phyloP scores from a whole-genome alignment of 352 stramenopile genomes.

The Pythium sp. region DNA sequence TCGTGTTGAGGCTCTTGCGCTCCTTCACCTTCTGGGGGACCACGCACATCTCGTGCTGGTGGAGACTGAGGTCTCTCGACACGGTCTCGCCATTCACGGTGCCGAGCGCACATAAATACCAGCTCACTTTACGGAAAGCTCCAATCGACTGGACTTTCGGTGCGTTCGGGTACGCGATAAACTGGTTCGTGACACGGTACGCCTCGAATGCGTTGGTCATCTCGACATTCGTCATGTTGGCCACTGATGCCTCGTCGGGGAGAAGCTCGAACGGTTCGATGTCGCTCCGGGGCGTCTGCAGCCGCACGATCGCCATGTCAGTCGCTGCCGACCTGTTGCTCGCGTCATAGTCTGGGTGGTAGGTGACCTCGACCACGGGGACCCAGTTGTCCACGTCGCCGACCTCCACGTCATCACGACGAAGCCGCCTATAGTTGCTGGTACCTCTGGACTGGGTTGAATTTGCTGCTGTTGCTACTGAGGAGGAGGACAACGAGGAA shows the following conservation, averaged over 20 bases:
- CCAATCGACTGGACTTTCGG: slow-evolving; percentile 14
- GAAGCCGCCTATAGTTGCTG: slow-evolving; percentile 1
- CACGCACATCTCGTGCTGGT: slow-evolving; percentile 21
- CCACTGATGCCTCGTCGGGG: not conserved
- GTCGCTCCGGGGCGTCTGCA: slow-evolving; percentile 12
- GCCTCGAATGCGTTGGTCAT: slow-evolving; percentile 13
- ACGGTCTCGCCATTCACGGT: not conserved
- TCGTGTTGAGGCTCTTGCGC: slow-evolving; percentile 12
- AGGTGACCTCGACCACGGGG: slow-evolving; percentile 9
- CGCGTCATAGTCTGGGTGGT: slow-evolving; percentile 25
- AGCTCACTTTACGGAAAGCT: slow-evolving; percentile 19
- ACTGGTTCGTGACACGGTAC: slow-evolving; percentile 18
- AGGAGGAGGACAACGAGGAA: not conserved
- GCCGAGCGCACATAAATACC: slow-evolving; percentile 20
- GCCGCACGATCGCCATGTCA: slow-evolving; percentile 27
- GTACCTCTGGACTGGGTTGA: not conserved
- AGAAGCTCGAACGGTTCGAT: slow-evolving; percentile 25
- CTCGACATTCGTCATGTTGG: slow-evolving; percentile 17
- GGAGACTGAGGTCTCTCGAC: not conserved
- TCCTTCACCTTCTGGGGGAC: slow-evolving; percentile 16
- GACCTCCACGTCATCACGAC: slow-evolving; percentile 13
- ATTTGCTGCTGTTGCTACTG: not conserved
- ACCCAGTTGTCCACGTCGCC: slow-evolving; percentile 27
- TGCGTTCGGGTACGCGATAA: slow-evolving; percentile 10
- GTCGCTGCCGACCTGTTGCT: not conserved